These are phyloP conservation scores for Plasmodium coatneyi DNA, from an alignment of 169 alveolate species.

Conservation along the genomic window DNA sequence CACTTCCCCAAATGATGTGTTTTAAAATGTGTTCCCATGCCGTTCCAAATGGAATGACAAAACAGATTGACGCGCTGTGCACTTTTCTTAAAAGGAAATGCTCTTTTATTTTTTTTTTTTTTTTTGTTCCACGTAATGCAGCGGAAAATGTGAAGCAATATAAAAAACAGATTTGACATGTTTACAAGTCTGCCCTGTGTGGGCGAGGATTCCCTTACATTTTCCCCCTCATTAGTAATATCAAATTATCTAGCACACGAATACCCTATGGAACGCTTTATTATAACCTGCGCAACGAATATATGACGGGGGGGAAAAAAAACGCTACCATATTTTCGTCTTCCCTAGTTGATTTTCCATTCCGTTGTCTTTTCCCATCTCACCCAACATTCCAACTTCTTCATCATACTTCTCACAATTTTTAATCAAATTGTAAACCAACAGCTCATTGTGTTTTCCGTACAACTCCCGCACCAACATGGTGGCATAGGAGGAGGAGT, in stretches of 20 bases:
- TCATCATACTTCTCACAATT: slow-evolving; percentile 60
- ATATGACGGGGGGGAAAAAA: not conserved
- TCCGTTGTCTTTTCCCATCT: not conserved
- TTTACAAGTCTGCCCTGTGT: not conserved
- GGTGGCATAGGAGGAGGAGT: slow-evolving; percentile 73
- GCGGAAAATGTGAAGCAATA: not conserved
- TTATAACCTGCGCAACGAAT: not conserved
- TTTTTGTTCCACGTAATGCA: not conserved
- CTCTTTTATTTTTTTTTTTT: not conserved
- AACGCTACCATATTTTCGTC: not conserved
- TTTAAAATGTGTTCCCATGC: not conserved
- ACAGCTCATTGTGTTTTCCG: slow-evolving; percentile 59
- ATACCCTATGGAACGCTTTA: not conserved
- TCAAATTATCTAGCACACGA: not conserved
- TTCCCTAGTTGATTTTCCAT: not conserved
- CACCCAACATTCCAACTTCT: not conserved
- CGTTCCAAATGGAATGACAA: not conserved
- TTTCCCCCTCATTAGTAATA: not conserved
- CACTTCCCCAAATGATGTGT: not conserved
- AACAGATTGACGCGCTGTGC: not conserved
- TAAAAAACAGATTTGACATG: not conserved
- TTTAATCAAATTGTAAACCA: slow-evolving; percentile 41
- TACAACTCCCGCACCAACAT: slow-evolving; percentile 72
- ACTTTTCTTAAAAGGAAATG: not conserved
- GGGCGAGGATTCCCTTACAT: not conserved